Conservation (phyloP, 306 rosid species). For the Citrullus amarus region DNA sequence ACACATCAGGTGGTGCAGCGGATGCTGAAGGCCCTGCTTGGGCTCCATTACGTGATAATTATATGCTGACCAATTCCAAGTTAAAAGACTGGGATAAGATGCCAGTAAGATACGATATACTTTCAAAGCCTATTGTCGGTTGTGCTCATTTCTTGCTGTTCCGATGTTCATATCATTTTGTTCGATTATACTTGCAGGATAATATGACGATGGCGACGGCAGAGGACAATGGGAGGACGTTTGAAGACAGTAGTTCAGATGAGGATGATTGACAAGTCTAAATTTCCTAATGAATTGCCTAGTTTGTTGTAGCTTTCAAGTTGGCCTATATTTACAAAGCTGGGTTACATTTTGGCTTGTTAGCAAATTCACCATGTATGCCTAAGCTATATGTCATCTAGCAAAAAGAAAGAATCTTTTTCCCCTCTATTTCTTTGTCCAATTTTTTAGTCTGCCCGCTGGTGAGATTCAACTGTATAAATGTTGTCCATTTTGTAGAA, state of each 20-base stretch:
- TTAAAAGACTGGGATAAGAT: constrained; percentile 82
- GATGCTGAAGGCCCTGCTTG: constrained; percentile 68
- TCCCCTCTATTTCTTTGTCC: not conserved
- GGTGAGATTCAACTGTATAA: not conserved
- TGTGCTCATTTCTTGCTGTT: not conserved
- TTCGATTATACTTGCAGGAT: constrained; percentile 28
- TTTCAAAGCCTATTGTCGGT: not conserved
- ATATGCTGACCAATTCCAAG: constrained; percentile 75
- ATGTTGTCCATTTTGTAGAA: not conserved
- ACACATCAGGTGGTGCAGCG: constrained; percentile 21
- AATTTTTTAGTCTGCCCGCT: not conserved
- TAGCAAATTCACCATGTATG: not conserved
- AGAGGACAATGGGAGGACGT: constrained; percentile 42
- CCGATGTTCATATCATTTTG: not conserved
- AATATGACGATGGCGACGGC: constrained; percentile 7
- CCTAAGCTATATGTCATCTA: not conserved
- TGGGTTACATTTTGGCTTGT: not conserved
- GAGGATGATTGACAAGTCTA: constrained; percentile 43
- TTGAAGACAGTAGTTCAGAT: constrained; percentile 54
- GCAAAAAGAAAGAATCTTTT: not conserved
- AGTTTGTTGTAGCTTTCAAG: not conserved
- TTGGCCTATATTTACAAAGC: not conserved
- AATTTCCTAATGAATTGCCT: constrained; percentile 3
- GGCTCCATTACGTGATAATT: constrained; percentile 92
- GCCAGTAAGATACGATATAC: constrained; percentile 35